Evolutionary conservation across 1,139 yeast species (phyloP), one percentile per base, ranked within the genome.

Genomic region (Geotrichum aggregatum): DNA sequence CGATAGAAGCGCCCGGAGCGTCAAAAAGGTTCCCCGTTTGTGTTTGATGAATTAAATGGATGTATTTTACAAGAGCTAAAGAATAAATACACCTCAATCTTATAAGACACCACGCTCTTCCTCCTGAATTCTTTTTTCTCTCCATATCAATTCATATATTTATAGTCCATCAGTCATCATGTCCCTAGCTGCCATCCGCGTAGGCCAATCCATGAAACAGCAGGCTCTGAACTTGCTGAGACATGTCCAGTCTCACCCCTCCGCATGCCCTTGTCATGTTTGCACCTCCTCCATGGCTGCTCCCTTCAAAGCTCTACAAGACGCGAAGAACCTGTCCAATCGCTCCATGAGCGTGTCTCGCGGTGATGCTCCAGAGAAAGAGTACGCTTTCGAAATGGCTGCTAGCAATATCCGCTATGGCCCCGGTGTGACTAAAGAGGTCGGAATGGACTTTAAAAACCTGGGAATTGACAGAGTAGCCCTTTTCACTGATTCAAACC

Each of bases 381-480:
- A 70, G 54, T 71, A 71, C 52, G 75, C 75, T 6, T 71, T 71
- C 55, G 74, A 71, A 58, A 65, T 71, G 71, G 74, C 74, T 2
- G 71, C 74, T 2, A 64, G 70, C 49, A 70, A 70, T 54, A 69
- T 71, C 50, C 63, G 75, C 5, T 71, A 68, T 51, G 75, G 75
- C 14, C 65, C 68, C 11, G 75, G 75, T 2, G 72, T 66, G 16
- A 71, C 75, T 7, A 52, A 59, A 14, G 75, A 71, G 47, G 69
- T 71, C 7, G 75, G 75, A 19, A 63, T 68, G 65, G 75, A 71
- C 52, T 68, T 71, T 55, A 63, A 63, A 57, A 67, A 70, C 56
- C 55, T 71, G 54, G 68, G 69, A 2, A 66, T 63, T 39, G 60
- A 66, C 44, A 61, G 63, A 31, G 63, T 68, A 16, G 58, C 66